Conservation (phyloP, 1,284 basidiomycete species). For the Cryptococcus deneoformans region DNA sequence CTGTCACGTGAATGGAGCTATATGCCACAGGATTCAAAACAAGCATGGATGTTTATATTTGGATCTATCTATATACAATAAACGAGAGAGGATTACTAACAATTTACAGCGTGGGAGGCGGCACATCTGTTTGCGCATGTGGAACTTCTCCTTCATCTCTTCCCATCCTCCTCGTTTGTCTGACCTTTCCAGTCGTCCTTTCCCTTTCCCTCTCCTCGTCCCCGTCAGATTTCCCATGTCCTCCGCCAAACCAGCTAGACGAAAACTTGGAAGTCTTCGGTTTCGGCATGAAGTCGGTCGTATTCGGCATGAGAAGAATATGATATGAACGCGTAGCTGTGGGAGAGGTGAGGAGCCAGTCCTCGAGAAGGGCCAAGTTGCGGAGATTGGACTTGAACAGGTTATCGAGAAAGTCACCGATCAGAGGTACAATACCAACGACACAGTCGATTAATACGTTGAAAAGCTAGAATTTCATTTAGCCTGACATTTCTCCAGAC, state of each 20-base stretch:
- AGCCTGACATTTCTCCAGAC: not conserved
- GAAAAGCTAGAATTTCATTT: slow-evolving; percentile 26
- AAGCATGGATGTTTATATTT: too few species aligned
- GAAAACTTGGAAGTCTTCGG: slow-evolving; percentile 19
- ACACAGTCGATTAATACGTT: slow-evolving; percentile 44
- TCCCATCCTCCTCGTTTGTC: slow-evolving; percentile 41
- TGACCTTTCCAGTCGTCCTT: slow-evolving; percentile 30
- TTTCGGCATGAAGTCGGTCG: slow-evolving; percentile 37
- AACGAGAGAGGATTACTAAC: too few species aligned
- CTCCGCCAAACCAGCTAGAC: slow-evolving; percentile 22
- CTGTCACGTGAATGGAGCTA: too few species aligned
- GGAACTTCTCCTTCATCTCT: slow-evolving; percentile 32
- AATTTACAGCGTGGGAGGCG: not conserved
- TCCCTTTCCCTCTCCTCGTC: slow-evolving; percentile 29
- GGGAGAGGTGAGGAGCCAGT: slow-evolving; percentile 35
- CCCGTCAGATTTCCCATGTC: slow-evolving; percentile 6
- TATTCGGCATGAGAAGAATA: slow-evolving; percentile 49
- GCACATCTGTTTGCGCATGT: not conserved
- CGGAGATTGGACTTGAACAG: slow-evolving; percentile 50
- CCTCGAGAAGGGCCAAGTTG: slow-evolving; percentile 44
- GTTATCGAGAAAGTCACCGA: slow-evolving; percentile 50
- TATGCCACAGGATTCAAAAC: too few species aligned
- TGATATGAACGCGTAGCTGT: slow-evolving; percentile 29
- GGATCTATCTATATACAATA: too few species aligned
- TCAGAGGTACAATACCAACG: slow-evolving; percentile 45